These are phyloP conservation scores for Pseudogymnoascus sp. DNA, from an alignment of 2,329 filamentous ascomycete genomes.

Conservation along the genomic window DNA sequence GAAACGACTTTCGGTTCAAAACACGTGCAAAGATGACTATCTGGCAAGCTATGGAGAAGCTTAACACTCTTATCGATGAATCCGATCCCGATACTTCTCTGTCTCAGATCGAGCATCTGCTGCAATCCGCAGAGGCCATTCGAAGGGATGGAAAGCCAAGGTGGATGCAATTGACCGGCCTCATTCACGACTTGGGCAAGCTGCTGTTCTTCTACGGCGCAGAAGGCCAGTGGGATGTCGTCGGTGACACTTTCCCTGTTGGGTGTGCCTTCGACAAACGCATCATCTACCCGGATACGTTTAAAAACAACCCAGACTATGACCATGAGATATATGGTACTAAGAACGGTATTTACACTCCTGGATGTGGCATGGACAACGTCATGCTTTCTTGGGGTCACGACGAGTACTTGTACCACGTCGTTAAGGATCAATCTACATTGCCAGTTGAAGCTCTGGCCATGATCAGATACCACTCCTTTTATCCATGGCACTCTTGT, in stretches of 20 bases:
- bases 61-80: conserved; percentile 83
- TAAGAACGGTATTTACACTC: conserved; percentile 68
- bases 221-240: conserved; percentile 82
- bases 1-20: conserved; percentile 59
- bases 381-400: conserved; percentile 85
- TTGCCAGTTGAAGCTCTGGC: conserved; percentile 74
- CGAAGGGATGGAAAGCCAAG: conserved; percentile 73
- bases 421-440: conserved; percentile 71
- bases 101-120: conserved; percentile 78
- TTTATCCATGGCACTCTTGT: conserved; percentile 85
- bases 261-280: conserved; percentile 61
- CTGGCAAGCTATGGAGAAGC: conserved; percentile 85
- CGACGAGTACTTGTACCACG: conserved; percentile 77
- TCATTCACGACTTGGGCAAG: conserved; percentile 73
- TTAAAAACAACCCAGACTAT: conserved; percentile 55
- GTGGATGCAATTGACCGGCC: conserved; percentile 71
- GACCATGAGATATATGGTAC: conserved; percentile 54
- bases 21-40: conserved; percentile 66
- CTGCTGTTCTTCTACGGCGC: conserved; percentile 72
- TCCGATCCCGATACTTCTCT: conserved; percentile 81
- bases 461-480: conserved; percentile 84
- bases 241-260: conserved; percentile 74
- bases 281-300: conserved; percentile 76
- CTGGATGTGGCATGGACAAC: conserved; percentile 73
- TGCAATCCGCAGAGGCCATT: conserved; percentile 81